Conservation (phyloP, 192 early-diverging fungal species). For the Coemansia umbellata region DNA sequence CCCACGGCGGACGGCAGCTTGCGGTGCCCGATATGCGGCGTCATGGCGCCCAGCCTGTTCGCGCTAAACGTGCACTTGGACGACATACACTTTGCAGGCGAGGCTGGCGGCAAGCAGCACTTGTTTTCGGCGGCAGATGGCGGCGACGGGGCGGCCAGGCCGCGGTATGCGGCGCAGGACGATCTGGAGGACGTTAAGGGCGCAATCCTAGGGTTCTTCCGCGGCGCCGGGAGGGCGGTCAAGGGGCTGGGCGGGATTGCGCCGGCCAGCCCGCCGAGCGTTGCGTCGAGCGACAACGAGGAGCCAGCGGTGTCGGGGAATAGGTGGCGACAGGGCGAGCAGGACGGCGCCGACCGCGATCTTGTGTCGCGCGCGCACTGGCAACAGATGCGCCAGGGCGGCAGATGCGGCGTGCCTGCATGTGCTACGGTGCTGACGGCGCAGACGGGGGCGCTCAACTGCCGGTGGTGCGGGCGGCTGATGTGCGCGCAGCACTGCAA, state of each 20-base stretch:
- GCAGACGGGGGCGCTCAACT: conserved; percentile 7
- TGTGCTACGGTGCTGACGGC: conserved; percentile 7
- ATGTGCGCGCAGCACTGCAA: conserved; percentile 61
- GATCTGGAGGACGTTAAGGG: conserved; percentile 30
- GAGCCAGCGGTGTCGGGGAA: neutral
- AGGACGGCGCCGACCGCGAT: conserved; percentile 21
- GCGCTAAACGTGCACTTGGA: conserved; percentile 48
- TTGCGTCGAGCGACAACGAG: neutral
- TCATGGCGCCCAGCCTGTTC: conserved; percentile 39
- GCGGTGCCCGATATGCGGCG: conserved; percentile 49
- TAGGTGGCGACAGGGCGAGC: conserved; percentile 7
- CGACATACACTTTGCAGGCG: conserved; percentile 35
- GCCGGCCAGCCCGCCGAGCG: neutral
- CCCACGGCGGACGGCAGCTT: neutral
- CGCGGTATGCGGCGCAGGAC: conserved; percentile 28
- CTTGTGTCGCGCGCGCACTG: conserved; percentile 32
- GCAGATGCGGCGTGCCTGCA: conserved; percentile 22
- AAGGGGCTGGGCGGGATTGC: conserved; percentile 15
- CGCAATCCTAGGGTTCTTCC: conserved; percentile 46
- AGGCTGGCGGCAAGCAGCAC: neutral
- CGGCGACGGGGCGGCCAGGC: neutral
- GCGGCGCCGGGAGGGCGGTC: conserved; percentile 26
- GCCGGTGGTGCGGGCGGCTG: conserved; percentile 58
- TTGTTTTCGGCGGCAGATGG: neutral
- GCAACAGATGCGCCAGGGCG: conserved; percentile 14